These are phyloP conservation scores for Russula dissimulans DNA, from an alignment of 768 basidiomycete genomes.

Conservation along the genomic window DNA sequence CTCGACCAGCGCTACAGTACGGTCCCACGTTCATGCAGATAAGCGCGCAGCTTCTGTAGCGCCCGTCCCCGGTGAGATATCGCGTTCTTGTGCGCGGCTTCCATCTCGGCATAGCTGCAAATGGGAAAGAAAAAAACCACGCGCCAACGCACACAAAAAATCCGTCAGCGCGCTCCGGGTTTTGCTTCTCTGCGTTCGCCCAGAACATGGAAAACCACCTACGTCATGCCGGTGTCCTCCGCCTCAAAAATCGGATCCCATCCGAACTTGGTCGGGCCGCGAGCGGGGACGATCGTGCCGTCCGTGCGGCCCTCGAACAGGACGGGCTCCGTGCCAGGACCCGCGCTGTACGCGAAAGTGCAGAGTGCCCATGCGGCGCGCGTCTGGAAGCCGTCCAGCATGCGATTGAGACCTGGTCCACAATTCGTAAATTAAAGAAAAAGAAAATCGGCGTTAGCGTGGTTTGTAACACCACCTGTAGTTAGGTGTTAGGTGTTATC, in stretches of 20 bases:
- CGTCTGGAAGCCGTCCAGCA: slow-evolving; percentile 69
- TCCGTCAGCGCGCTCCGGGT: too few species aligned
- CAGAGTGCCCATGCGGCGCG: slow-evolving; percentile 84
- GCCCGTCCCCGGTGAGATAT: slow-evolving; percentile 62
- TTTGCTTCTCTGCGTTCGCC: too few species aligned
- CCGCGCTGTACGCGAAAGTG: slow-evolving; percentile 90
- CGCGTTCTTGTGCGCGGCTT: slow-evolving; percentile 47
- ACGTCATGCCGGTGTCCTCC: slow-evolving; percentile 70
- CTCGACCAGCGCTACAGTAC: neutral
- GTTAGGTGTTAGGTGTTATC: too few species aligned
- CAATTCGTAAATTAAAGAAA: too few species aligned
- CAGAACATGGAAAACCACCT: slow-evolving; percentile 15
- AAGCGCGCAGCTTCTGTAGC: slow-evolving; percentile 44
- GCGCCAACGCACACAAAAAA: neutral
- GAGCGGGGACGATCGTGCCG: slow-evolving; percentile 78
- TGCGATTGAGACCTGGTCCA: slow-evolving; percentile 60
- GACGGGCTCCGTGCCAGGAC: slow-evolving; percentile 71
- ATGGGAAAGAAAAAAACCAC: neutral
- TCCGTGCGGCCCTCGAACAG: slow-evolving; percentile 83
- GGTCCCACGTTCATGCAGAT: slow-evolving; percentile 24
- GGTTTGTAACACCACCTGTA: too few species aligned
- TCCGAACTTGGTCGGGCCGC: slow-evolving; percentile 74
- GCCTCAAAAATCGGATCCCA: slow-evolving; percentile 90
- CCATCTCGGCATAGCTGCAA: slow-evolving; percentile 63
- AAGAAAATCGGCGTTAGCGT: too few species aligned